phyloP scores from a whole-genome alignment of 805 yeast species.

The Torulaspora franciscae region DNA sequence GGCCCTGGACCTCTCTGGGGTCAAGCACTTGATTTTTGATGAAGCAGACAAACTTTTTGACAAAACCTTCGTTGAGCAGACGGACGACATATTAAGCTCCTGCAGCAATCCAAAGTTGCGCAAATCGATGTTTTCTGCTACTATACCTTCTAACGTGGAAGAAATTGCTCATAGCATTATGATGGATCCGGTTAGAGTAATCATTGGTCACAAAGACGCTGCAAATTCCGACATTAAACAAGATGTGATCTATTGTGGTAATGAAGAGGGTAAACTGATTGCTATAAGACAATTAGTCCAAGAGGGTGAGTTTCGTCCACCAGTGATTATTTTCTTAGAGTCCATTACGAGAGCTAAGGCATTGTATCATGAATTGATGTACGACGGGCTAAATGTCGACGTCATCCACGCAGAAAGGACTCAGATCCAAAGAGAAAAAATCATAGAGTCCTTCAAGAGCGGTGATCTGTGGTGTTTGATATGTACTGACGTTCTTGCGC shows the following conservation, averaged over 20 bases:
- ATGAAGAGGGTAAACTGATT: slow-evolving; percentile 89
- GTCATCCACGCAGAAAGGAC: slow-evolving; percentile 95
- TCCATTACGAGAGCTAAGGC: slow-evolving; percentile 93
- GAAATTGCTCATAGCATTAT: slow-evolving; percentile 80
- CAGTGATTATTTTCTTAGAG: slow-evolving; percentile 87
- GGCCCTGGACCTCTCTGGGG: slow-evolving; percentile 53
- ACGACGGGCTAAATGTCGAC: slow-evolving; percentile 89
- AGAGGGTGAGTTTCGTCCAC: slow-evolving; percentile 84
- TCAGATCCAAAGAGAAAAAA: slow-evolving; percentile 76
- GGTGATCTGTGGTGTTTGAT: slow-evolving; percentile 96
- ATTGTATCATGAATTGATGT: slow-evolving; percentile 82
- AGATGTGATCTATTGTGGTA: slow-evolving; percentile 78
- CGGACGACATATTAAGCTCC: slow-evolving; percentile 67
- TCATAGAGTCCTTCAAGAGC: slow-evolving; percentile 73
- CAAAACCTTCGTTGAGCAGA: slow-evolving; percentile 79
- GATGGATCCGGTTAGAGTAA: slow-evolving; percentile 77
- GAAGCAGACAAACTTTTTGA: slow-evolving; percentile 95
- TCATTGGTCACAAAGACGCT: slow-evolving; percentile 91
- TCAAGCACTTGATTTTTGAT: slow-evolving; percentile 79
- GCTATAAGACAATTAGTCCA: slow-evolving; percentile 86
- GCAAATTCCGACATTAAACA: slow-evolving; percentile 84
- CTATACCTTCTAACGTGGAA: slow-evolving; percentile 90
- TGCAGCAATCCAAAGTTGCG: slow-evolving; percentile 43
- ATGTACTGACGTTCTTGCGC: slow-evolving; percentile 90
- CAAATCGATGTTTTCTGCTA: slow-evolving; percentile 88